Evolutionary conservation across 2,329 filamentous ascomycete genomes (phyloP), one percentile per base, ranked within the genome.

Genomic region (Emydomyces testavorans): DNA sequence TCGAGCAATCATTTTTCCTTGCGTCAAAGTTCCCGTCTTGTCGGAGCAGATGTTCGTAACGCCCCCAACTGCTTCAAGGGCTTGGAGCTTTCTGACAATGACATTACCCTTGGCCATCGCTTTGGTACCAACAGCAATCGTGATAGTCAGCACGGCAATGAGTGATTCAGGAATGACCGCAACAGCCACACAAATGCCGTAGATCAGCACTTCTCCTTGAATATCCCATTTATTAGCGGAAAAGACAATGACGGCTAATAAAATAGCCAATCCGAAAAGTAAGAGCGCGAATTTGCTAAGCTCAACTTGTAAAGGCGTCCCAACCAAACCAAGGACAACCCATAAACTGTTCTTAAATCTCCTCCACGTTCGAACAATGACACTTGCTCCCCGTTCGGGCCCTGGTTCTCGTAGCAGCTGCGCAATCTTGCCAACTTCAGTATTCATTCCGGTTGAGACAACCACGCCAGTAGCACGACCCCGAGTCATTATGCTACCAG

Each of bases 281-380:
- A 80, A 62, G 18, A 81, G 69, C 35, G 79, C 79, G 48, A 82
- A 73, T 60, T 75, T 74, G 54, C 77, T 78, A n/a, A 82, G 68
- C 58, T 78, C 80, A 56, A 74, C 73, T 60, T 82, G 78, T 7
- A 83, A 70, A 20, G 79, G 79, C 18, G 79, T 82, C 40, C 80
- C 79, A 15, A 79, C 72, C 52, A 23, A 71, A 74, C 45, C 67
- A 56, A 45, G 59, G 37, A 52, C 58, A 57, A 49, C 64, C 58
- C 54, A 64, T 54, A 18, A 57, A 52, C 50, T 73, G 67, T 38
- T 68, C 63, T 51, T 69, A 60, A 46, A 73, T 60, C 53, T 72
- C 57, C 45, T 48, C 65, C 69, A 65, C 32, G 67, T 67, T 50
- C 60, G 65, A 56, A 15, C 63, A 53, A 54, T 65, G 64, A 48